Percentiles rank a stretch among this genome's conserved stretches.
Conservation (phyloP, 1,284 basidiomycete genomes). For the Flammula alnicola region DNA sequence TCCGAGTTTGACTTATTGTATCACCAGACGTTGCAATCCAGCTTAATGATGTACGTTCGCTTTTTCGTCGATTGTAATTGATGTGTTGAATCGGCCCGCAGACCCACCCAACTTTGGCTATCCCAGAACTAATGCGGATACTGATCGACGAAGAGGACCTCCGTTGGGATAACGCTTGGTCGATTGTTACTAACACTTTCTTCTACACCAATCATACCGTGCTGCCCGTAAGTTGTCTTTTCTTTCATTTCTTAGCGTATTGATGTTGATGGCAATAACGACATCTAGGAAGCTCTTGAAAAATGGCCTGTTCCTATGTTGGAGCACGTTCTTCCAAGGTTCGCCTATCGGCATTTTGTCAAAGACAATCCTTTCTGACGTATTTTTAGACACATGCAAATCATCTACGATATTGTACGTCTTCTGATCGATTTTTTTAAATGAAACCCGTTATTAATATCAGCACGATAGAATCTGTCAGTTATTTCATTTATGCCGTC, state of each 20-base stretch:
- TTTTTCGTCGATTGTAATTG: not conserved
- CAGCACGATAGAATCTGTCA: slow-evolving; percentile 33
- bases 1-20: slow-evolving; percentile 3
- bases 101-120: slow-evolving; percentile 93
- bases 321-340: slow-evolving; percentile 78
- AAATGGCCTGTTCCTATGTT: slow-evolving; percentile 90
- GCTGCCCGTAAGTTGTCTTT: slow-evolving; percentile 49
- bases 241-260: not conserved
- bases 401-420: slow-evolving; percentile 87
- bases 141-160: slow-evolving; percentile 88
- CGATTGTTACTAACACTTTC: slow-evolving; percentile 86
- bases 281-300: slow-evolving; percentile 69
- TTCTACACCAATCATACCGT: slow-evolving; percentile 95
- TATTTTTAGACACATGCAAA: slow-evolving; percentile 72
- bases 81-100: slow-evolving; percentile 33
- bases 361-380: not conserved
- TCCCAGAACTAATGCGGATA: slow-evolving; percentile 93
- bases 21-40: slow-evolving; percentile 81
- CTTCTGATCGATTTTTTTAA: not conserved
- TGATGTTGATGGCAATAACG: not conserved
- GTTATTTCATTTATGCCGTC: slow-evolving; percentile 18
- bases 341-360: not conserved
- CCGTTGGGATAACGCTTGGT: slow-evolving; percentile 84
- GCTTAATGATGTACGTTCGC: slow-evolving; percentile 81
- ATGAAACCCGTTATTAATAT: slow-evolving; percentile 6